phyloP scores from a whole-genome alignment of 2,329 filamentous ascomycete species.

The Pseudogymnoascus sp. region DNA sequence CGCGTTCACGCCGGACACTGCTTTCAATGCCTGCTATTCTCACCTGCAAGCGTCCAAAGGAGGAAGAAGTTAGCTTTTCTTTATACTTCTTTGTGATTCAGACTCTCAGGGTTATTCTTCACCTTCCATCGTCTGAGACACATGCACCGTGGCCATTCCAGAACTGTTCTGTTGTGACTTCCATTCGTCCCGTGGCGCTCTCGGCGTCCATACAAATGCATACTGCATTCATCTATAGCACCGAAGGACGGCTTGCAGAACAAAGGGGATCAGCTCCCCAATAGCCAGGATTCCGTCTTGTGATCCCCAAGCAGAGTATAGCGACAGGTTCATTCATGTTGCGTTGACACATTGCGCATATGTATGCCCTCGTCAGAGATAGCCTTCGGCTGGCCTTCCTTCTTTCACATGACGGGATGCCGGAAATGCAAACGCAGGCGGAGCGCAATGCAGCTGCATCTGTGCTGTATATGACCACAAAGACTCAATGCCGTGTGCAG shows the following conservation, averaged over 20 bases:
- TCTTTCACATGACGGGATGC: background rate
- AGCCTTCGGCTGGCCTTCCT: background rate
- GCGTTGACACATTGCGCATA: constrained; percentile 7
- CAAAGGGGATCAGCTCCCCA: background rate
- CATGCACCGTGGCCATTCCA: background rate
- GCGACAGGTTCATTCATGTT: background rate
- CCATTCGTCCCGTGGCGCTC: background rate
- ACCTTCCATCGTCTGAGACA: background rate
- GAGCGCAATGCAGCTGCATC: background rate
- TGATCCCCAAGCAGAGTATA: background rate
- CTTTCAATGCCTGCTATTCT: background rate
- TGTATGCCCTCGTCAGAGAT: background rate
- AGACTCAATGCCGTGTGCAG: background rate
- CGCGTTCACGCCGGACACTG: background rate
- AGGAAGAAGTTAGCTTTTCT: background rate
- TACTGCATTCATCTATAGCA: background rate
- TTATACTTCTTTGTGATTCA: background rate
- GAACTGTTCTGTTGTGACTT: background rate
- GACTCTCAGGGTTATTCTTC: background rate
- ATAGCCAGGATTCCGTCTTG: background rate
- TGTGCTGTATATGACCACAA: background rate
- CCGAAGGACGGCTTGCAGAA: background rate
- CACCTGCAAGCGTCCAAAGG: background rate
- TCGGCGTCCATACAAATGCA: background rate
- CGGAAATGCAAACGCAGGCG: background rate